phyloP scores from a whole-genome alignment of 1,284 basidiomycete species.

The Ceratobasidium sp. region DNA sequence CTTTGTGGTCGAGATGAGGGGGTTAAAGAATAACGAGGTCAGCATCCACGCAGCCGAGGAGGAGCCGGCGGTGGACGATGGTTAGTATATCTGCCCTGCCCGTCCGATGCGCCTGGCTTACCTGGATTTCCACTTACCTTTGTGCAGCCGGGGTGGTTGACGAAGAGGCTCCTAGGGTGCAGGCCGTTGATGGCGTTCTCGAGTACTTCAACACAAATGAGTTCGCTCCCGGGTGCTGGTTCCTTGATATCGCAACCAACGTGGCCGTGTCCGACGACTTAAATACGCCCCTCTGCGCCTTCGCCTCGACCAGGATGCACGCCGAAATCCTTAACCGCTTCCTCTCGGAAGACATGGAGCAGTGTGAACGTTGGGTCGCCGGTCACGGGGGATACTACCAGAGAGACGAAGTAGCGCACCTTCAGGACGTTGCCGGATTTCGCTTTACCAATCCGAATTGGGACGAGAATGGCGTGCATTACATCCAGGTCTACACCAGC shows the following conservation, averaged over 20 bases:
- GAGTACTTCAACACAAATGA: neutral
- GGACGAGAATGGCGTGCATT: neutral
- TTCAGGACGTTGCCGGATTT: slow-evolving; percentile 4
- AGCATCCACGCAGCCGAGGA: slow-evolving; percentile 16
- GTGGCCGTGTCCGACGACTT: neutral
- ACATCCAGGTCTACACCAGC: slow-evolving; percentile 27
- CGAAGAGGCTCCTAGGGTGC: neutral
- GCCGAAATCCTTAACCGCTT: neutral
- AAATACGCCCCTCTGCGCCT: neutral
- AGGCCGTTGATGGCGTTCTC: neutral
- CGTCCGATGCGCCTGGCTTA: neutral
- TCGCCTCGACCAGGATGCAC: slow-evolving; percentile 9
- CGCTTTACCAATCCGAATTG: neutral
- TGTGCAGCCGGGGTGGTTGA: neutral
- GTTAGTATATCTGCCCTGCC: neutral
- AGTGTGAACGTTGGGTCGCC: neutral
- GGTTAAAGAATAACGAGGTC: slow-evolving; percentile 10
- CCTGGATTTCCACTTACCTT: neutral
- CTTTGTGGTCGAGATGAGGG: slow-evolving; percentile 26
- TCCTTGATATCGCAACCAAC: slow-evolving; percentile 20
- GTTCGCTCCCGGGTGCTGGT: neutral
- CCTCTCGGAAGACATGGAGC: neutral
- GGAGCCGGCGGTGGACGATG: neutral
- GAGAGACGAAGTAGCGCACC: slow-evolving; percentile 28
- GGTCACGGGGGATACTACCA: slow-evolving; percentile 10